Conservation (phyloP, 2,329 filamentous ascomycete species). For the Mariannaea elegans region DNA sequence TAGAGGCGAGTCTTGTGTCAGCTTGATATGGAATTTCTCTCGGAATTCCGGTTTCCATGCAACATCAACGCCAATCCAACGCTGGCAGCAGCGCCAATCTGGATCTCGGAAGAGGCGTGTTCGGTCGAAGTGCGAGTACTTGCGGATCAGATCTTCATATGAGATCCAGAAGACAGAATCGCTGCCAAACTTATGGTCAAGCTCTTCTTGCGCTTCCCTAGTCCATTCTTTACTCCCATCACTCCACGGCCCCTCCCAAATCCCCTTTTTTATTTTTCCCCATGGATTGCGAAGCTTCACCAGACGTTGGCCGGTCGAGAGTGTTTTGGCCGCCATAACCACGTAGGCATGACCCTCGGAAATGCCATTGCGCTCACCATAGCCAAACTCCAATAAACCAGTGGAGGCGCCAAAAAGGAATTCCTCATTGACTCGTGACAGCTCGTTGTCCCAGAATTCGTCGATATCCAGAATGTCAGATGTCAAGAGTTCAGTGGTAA, state of each 20-base stretch:
- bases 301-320: constrained; percentile 62
- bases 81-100: constrained; percentile 66
- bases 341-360: constrained; percentile 68
- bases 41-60: constrained; percentile 70
- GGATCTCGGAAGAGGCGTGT: constrained; percentile 67
- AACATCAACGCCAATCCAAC: constrained; percentile 70
- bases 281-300: constrained; percentile 69
- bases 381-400: constrained; percentile 68
- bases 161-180: constrained; percentile 73
- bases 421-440: constrained; percentile 81
- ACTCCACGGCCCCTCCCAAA: constrained; percentile 68
- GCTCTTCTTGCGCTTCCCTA: constrained; percentile 63
- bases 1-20: constrained; percentile 65
- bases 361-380: constrained; percentile 67
- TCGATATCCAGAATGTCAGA: constrained; percentile 81
- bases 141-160: constrained; percentile 69
- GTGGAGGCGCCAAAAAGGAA: constrained; percentile 80
- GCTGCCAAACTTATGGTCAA: constrained; percentile 67
- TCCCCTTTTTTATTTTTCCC: constrained; percentile 65
- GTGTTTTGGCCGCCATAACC: constrained; percentile 64
- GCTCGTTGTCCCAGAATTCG: constrained; percentile 83
- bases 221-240: constrained; percentile 72
- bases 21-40: constrained; percentile 67
- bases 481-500: constrained; percentile 74
- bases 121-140: constrained; percentile 69